Evolutionary conservation across 352 stramenopile species (phyloP), one percentile per base, ranked within the genome.

Genomic region (Phytopythium boreale): DNA sequence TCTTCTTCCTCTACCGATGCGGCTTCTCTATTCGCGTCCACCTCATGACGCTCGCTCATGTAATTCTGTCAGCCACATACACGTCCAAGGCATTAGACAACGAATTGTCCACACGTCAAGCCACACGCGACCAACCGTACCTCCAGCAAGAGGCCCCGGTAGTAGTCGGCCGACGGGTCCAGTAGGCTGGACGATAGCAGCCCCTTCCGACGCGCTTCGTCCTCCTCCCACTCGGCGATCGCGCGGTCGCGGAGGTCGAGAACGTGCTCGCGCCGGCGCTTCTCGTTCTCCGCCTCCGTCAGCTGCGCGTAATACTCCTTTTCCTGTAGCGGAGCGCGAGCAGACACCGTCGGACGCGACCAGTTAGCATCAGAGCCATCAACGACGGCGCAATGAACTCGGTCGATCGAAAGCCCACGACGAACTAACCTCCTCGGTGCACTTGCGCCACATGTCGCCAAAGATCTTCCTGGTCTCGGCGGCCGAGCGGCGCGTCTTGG

Each of bases 401-500:
- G 41, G 7, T 34, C n/a, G n/a, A 44, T 12, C 49, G 24, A 56
- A 14, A n/a, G 7, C 24, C 8, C 26, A 12, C 14, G 34, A 47
- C 27, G n/a, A n/a, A n/a, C n/a, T n/a, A 44, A 86, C 77, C 71
- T 93, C 84, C 50, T 93, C 84, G 4, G 77, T 86, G 64, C 79
- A 87, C 61, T 87, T 91, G 62, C 84, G 84, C 84, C 84, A 93
- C 82, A 89, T 90, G 46, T 93, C 84, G 44, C 84, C 84, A 58
- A 93, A 78, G 47, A 93, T 89, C 71, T 93, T 93, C 10, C 84
- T 68, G 43, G 76, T 89, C 62, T 93, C 84, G 19, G 82, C 76
- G 17, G 84, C 84, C 34, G 84, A 93, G 5, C 80, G 80, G 1
- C 76, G 70, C 10, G 67, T 57, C 56, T 84, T 84, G n/a, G 73